A percentile compares a stretch with the other conserved stretches of the same genome.
Conservation (phyloP, 495 filamentous ascomycete species). For the Baudoinia panamericana region DNA sequence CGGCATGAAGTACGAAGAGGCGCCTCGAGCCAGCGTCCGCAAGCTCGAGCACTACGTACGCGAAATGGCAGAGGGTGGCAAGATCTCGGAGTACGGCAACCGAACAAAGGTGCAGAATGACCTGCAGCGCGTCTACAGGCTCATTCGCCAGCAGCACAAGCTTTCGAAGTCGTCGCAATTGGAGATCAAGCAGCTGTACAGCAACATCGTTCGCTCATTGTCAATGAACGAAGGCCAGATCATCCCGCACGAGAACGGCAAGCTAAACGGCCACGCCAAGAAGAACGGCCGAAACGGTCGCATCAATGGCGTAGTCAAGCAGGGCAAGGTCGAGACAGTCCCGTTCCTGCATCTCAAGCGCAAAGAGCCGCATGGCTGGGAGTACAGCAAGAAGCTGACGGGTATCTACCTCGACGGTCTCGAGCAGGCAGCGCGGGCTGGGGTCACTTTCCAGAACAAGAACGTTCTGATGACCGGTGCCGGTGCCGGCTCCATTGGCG, state of each 20-base stretch:
- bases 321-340: slow-evolving; percentile 89
- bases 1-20: slow-evolving; percentile 78
- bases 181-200: slow-evolving; percentile 88
- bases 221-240: slow-evolving; percentile 98
- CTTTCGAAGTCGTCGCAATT: slow-evolving; percentile 87
- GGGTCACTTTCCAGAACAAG: slow-evolving; percentile 87
- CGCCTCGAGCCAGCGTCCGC: slow-evolving; percentile 74
- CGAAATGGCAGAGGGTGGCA: slow-evolving; percentile 97
- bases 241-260: slow-evolving; percentile 62
- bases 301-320: slow-evolving; percentile 45
- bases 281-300: slow-evolving; percentile 50
- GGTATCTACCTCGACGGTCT: slow-evolving; percentile 82
- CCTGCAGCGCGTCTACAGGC: slow-evolving; percentile 83
- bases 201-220: slow-evolving; percentile 80
- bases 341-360: slow-evolving; percentile 96
- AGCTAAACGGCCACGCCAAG: slow-evolving; percentile 41
- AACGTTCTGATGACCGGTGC: slow-evolving; percentile 97
- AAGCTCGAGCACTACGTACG: slow-evolving; percentile 98
- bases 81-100: slow-evolving; percentile 97
- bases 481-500: slow-evolving; percentile 93
- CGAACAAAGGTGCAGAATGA: slow-evolving; percentile 96
- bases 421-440: slow-evolving; percentile 71
- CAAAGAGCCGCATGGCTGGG: slow-evolving; percentile 89
- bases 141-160: slow-evolving; percentile 94
- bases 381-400: slow-evolving; percentile 97